A percentile compares a stretch with the other conserved stretches of the same genome.
phyloP scores from a whole-genome alignment of 352 stramenopile genomes.

The Globisporangium echinulatum region DNA sequence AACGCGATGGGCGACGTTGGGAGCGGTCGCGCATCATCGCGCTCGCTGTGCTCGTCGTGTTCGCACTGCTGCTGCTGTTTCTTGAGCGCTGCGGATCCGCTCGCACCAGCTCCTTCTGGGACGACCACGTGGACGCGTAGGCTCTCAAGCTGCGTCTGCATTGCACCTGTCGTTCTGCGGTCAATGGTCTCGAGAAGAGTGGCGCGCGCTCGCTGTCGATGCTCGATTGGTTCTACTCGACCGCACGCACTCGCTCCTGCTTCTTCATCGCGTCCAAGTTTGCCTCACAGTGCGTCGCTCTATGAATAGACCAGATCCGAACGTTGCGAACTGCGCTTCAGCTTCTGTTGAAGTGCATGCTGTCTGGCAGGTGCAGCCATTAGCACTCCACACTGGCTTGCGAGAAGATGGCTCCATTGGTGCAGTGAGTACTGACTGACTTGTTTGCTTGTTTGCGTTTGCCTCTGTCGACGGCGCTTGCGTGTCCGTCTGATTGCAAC shows the following conservation, averaged over 20 bases:
- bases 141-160: slow-evolving; percentile 13
- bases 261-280: no score
- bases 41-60: background rate
- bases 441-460: background rate
- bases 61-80: slow-evolving; percentile 13
- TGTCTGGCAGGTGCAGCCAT: no score
- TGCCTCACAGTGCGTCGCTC: no score
- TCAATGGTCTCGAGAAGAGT: no score
- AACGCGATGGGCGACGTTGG: slow-evolving; percentile 31
- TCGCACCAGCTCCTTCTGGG: slow-evolving; percentile 1
- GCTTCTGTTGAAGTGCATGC: no score
- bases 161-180: background rate
- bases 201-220: no score
- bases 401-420: no score
- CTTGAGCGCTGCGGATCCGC: slow-evolving; percentile 10
- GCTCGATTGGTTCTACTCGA: no score
- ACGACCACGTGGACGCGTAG: slow-evolving; percentile 4
- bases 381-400: no score
- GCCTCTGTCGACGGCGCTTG: background rate
- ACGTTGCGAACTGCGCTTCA: no score
- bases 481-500: background rate
- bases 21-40: background rate
- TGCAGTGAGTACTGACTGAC: background rate
- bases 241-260: no score
- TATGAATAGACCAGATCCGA: no score